Evolutionary conservation across 129 eudicot species (phyloP).

Genomic region (Tanacetum coccineum): DNA sequence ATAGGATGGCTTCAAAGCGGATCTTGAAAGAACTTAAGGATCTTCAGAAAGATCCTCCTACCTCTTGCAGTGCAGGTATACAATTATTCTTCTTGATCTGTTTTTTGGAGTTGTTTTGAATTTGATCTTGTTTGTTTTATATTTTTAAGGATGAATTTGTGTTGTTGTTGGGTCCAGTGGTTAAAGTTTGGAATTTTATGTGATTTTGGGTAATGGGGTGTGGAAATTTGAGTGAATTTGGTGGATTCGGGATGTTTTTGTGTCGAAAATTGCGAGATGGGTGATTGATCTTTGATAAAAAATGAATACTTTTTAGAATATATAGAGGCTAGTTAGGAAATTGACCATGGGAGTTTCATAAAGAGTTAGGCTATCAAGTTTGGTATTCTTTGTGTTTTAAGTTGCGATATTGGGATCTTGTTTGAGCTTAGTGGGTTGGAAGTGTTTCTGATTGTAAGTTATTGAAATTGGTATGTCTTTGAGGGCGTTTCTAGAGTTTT

Average conservation of each 20-base stretch:
- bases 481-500: slow-evolving; percentile 3
- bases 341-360: slow-evolving; percentile 2
- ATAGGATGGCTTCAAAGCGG: slow-evolving; percentile 68
- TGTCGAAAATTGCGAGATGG: background rate
- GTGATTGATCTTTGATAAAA: too few species aligned
- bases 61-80: slow-evolving; percentile 71
- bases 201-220: background rate
- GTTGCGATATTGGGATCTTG: background rate
- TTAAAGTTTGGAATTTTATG: slow-evolving; percentile 2
- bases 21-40: slow-evolving; percentile 67
- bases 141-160: background rate
- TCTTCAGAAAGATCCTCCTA: slow-evolving; percentile 78
- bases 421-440: background rate
- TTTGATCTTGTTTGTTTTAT: too few species aligned
- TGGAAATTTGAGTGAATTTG: background rate
- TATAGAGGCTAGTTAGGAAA: background rate
- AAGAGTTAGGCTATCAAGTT: background rate
- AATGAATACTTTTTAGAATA: background rate
- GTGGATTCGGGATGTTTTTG: background rate
- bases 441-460: background rate
- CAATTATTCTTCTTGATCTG: background rate
- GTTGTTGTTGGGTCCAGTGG: background rate
- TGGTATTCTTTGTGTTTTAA: background rate
- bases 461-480: background rate
- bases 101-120: too few species aligned